Conservation (phyloP, 192 early-diverging fungal species). For the Coemansia sp. region DNA sequence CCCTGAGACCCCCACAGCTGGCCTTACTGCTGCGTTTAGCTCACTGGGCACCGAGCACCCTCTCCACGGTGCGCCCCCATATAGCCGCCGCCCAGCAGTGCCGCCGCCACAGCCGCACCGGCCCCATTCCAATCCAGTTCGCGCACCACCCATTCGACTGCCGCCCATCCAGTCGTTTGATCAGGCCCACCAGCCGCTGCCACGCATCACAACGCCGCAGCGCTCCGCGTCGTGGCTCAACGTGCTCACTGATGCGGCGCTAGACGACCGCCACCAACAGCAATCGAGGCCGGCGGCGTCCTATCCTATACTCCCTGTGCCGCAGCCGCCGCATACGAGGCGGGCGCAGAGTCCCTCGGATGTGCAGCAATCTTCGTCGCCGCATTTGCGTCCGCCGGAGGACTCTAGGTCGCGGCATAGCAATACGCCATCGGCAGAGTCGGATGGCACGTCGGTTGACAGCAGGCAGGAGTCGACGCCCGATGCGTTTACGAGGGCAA, state of each 20-base stretch:
- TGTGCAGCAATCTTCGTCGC: neutral
- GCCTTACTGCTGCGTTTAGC: constrained; percentile 32
- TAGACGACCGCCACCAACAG: neutral
- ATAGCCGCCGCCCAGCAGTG: neutral
- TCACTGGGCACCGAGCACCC: constrained; percentile 23
- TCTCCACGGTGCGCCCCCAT: neutral
- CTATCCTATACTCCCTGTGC: neutral
- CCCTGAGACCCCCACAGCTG: constrained; percentile 39
- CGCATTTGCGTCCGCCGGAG: neutral
- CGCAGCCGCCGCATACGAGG: neutral
- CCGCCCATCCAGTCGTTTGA: constrained; percentile 51
- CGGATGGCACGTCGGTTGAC: neutral
- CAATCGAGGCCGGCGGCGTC: too few relatives aligned
- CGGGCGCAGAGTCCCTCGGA: neutral
- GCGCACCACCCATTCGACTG: constrained; percentile 16
- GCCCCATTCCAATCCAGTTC: neutral
- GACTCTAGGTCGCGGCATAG: neutral
- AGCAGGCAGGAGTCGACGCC: neutral
- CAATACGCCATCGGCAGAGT: neutral
- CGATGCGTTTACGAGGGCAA: neutral
- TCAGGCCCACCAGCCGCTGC: neutral
- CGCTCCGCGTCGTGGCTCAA: constrained; percentile 5
- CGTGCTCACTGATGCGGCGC: constrained; percentile 8
- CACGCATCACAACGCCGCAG: neutral
- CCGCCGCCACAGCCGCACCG: neutral